Evolutionary conservation across 352 stramenopile species (phyloP).

Genomic region (Phytophthora tubulina): DNA sequence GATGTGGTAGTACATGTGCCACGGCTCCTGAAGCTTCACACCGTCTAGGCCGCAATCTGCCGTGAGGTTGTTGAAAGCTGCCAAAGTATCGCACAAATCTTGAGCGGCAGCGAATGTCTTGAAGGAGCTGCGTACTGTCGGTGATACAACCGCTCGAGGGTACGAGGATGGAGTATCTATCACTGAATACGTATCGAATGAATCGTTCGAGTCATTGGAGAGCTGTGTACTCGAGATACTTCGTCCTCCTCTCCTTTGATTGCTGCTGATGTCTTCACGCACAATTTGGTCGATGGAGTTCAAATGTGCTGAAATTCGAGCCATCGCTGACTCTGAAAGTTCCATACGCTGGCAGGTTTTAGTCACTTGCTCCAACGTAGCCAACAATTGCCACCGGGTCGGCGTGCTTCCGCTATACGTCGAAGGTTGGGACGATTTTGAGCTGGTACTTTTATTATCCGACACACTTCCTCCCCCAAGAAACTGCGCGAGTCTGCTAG

Average conservation of each 20-base stretch:
- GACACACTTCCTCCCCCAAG: constrained; percentile 1
- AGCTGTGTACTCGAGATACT: constrained; percentile 44
- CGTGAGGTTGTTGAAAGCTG: constrained; percentile 53
- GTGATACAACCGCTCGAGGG: neutral
- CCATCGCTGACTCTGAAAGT: constrained; percentile 57
- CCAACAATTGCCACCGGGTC: constrained; percentile 46
- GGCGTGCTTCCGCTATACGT: neutral
- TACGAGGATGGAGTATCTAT: neutral
- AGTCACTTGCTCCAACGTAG: constrained; percentile 51
- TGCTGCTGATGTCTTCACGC: constrained; percentile 50
- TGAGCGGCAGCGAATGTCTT: constrained; percentile 57
- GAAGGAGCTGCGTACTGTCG: constrained; percentile 51
- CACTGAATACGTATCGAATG: neutral
- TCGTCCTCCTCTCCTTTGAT: constrained; percentile 38
- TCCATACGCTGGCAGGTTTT: constrained; percentile 61
- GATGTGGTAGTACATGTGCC: constrained; percentile 64
- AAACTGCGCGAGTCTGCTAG: constrained; percentile 9
- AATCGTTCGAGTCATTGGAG: constrained; percentile 22
- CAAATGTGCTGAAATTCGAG: constrained; percentile 60
- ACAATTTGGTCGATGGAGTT: constrained; percentile 68
- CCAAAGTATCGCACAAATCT: constrained; percentile 57
- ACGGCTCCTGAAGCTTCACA: constrained; percentile 47
- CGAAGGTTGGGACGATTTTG: neutral
- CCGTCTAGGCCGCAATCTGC: constrained; percentile 52
- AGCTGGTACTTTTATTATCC: constrained; percentile 15